These are phyloP conservation scores for Metschnikowia amazonensis DNA, from an alignment of 805 yeast species.

Conservation along the genomic window DNA sequence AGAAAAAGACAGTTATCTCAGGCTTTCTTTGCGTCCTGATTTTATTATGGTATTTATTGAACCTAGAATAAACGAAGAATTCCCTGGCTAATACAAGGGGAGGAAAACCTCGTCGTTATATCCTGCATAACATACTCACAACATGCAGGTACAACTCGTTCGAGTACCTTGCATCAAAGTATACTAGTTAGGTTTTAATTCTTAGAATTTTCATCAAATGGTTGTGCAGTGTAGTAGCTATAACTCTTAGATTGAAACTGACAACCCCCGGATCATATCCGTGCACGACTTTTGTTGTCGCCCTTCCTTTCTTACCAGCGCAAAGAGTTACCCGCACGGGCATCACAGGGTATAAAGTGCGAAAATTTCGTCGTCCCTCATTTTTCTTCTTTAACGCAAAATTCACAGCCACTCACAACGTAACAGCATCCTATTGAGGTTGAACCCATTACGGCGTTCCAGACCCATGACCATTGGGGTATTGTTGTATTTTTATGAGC, in stretches of 20 bases:
- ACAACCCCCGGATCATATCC: conserved; percentile 82
- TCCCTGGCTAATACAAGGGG: too few relatives aligned
- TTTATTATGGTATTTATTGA: too few relatives aligned
- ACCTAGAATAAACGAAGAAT: too few relatives aligned
- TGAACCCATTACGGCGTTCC: conserved; percentile 59
- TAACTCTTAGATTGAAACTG: conserved; percentile 80
- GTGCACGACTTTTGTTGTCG: conserved; percentile 60
- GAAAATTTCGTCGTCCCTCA: conserved; percentile 6
- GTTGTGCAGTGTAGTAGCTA: conserved; percentile 74
- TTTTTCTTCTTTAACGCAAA: conserved; percentile 49
- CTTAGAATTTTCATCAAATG: conserved; percentile 9
- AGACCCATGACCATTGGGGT: conserved; percentile 68
- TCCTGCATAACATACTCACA: too few relatives aligned
- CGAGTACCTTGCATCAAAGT: too few relatives aligned
- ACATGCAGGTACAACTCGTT: too few relatives aligned
- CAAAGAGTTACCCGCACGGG: conserved; percentile 28
- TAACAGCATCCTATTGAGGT: conserved; percentile 66
- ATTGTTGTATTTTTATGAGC: conserved; percentile 41
- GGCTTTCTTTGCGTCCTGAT: too few relatives aligned
- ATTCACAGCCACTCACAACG: conserved; percentile 60
- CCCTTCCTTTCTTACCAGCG: not conserved
- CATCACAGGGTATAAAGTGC: conserved; percentile 14
- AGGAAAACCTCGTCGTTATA: too few relatives aligned
- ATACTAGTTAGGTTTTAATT: too few relatives aligned
- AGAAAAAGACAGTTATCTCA: too few relatives aligned